phyloP scores from a whole-genome alignment of 768 basidiomycete genomes.

The Rhodosporidiobolus sp. region DNA sequence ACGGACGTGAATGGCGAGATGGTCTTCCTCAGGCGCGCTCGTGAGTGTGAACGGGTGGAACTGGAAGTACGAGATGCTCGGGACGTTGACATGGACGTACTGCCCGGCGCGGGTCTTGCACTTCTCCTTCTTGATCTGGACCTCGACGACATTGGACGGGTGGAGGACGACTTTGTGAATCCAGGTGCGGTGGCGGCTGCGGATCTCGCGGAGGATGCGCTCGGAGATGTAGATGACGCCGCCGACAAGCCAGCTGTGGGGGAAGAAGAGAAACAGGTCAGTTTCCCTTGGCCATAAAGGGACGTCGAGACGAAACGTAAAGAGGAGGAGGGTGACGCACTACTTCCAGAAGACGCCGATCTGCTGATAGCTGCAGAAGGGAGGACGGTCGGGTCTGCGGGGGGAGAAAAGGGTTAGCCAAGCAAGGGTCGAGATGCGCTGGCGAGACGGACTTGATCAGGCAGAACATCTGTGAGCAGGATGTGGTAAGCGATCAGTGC shows the following conservation, averaged over 20 bases:
- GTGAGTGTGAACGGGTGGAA: conserved; percentile 92
- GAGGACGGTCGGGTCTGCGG: conserved; percentile 67
- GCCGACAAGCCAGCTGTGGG: conserved; percentile 66
- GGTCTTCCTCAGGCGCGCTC: conserved; percentile 91
- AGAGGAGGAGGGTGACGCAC: conserved; percentile 14
- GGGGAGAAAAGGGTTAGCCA: neutral
- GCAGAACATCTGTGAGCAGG: conserved; percentile 56
- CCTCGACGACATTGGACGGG: conserved; percentile 86
- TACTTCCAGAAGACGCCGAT: conserved; percentile 97
- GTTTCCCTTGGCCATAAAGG: neutral
- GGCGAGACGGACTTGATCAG: conserved; percentile 61
- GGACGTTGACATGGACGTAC: conserved; percentile 88
- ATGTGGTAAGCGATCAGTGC: no score
- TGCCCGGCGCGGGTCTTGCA: conserved; percentile 47
- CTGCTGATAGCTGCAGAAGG: conserved; percentile 76
- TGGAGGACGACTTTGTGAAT: conserved; percentile 87
- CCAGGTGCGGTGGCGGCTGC: conserved; percentile 84
- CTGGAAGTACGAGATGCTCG: conserved; percentile 89
- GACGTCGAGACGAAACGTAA: no score
- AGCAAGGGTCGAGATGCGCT: conserved; percentile 44
- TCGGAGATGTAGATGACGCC: conserved; percentile 81
- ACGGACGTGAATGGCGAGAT: conserved; percentile 89
- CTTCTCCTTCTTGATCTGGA: conserved; percentile 97
- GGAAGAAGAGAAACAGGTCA: neutral
- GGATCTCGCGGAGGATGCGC: conserved; percentile 85